Evolutionary conservation across 2,329 filamentous ascomycete genomes (phyloP).

Genomic region (Aspergillus nomiae): DNA sequence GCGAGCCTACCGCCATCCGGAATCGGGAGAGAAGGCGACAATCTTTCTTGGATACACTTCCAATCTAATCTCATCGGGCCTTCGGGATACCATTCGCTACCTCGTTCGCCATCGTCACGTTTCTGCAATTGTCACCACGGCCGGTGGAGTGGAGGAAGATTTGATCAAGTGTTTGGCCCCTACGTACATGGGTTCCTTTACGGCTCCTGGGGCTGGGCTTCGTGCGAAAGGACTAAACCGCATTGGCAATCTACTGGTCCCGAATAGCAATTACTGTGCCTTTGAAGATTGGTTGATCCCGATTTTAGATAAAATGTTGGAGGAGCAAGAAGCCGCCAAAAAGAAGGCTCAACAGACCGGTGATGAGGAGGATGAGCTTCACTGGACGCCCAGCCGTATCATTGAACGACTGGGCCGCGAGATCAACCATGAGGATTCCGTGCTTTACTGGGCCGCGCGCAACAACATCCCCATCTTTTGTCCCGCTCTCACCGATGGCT

Average conservation of each 20-base stretch:
- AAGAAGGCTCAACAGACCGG: constrained; percentile 49
- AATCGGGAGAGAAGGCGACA: constrained; percentile 77
- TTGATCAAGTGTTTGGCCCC: constrained; percentile 96
- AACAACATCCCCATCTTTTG: constrained; percentile 98
- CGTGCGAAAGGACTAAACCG: constrained; percentile 87
- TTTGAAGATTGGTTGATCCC: constrained; percentile 98
- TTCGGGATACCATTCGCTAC: constrained; percentile 88
- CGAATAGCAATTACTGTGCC: constrained; percentile 94
- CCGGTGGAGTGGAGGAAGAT: constrained; percentile 94
- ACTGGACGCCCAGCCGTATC: constrained; percentile 93
- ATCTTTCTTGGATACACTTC: constrained; percentile 98
- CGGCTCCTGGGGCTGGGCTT: constrained; percentile 72
- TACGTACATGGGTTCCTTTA: constrained; percentile 90
- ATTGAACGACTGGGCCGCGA: constrained; percentile 89
- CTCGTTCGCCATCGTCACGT: constrained; percentile 91
- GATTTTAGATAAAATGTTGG: constrained; percentile 90
- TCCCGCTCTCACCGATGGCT: constrained; percentile 92
- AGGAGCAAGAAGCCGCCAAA: constrained; percentile 84
- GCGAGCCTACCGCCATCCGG: constrained; percentile 79
- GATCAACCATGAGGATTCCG: constrained; percentile 87
- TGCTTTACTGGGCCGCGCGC: constrained; percentile 97
- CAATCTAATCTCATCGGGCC: constrained; percentile 93
- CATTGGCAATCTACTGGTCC: constrained; percentile 93
- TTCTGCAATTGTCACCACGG: constrained; percentile 90
- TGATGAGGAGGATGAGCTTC: constrained; percentile 64